These are phyloP conservation scores for Hsuehochloa calcarea DNA, from an alignment of 176 grass and related monocot species.

Conservation along the genomic window DNA sequence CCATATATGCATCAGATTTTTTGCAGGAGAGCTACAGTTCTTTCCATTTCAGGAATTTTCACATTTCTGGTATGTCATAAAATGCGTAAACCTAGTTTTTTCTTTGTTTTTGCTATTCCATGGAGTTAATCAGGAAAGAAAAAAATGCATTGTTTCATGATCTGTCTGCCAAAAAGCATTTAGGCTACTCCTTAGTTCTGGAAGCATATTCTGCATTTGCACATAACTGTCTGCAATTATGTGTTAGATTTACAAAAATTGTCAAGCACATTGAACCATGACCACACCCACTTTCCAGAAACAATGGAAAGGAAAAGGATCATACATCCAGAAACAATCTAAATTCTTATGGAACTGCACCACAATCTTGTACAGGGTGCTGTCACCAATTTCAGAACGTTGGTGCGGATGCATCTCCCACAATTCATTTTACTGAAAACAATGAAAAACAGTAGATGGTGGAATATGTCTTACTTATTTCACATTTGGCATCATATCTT, in stretches of 20 bases:
- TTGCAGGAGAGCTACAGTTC: slow-evolving; percentile 78
- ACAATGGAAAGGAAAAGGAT: background rate
- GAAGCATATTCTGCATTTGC: background rate
- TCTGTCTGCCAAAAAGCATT: background rate
- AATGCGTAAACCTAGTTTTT: slow-evolving; percentile 15
- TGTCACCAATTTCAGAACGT: background rate
- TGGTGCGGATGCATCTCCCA: background rate
- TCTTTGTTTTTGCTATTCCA: background rate
- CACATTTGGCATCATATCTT: background rate
- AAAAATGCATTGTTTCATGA: background rate
- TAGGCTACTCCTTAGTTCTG: background rate
- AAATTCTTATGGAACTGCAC: background rate
- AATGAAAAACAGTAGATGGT: background rate
- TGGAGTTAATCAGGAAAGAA: slow-evolving; percentile 3
- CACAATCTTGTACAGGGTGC: background rate
- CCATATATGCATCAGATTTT: slow-evolving; percentile 63
- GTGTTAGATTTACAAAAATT: background rate
- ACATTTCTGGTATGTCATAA: slow-evolving; percentile 83
- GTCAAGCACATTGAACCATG: background rate
- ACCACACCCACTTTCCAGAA: background rate
- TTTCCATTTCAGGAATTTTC: slow-evolving; percentile 74
- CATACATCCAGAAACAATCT: background rate
- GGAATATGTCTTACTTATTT: background rate
- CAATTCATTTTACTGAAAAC: slow-evolving; percentile 10
- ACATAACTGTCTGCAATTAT: slow-evolving; percentile 11